Conservation (phyloP, 352 stramenopile genomes). For the Globisporangium radiosum region DNA sequence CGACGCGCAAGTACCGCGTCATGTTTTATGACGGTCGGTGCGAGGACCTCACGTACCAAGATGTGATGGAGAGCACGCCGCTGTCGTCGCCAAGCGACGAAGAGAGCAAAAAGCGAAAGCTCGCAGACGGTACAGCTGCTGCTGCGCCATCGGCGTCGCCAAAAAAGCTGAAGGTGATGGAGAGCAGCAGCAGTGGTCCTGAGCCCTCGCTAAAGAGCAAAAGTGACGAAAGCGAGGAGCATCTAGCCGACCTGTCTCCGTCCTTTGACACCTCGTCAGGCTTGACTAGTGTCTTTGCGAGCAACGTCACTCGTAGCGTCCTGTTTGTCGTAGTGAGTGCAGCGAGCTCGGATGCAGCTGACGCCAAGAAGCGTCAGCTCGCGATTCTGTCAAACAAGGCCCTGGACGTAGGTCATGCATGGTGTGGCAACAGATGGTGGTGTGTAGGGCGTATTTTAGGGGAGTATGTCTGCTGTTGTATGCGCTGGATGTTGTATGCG, state of each 20-base stretch:
- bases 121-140: constrained; percentile 5
- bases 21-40: constrained; percentile 50
- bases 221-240: not conserved
- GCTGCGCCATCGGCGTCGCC: constrained; percentile 19
- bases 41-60: constrained; percentile 48
- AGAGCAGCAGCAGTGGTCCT: constrained; percentile 1
- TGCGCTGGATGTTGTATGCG: no score
- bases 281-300: constrained; percentile 15
- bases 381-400: constrained; percentile 22
- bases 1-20: constrained; percentile 68
- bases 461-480: not conserved
- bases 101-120: constrained; percentile 44
- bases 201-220: constrained; percentile 1
- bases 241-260: constrained; percentile 4
- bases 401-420: constrained; percentile 26
- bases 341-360: constrained; percentile 12
- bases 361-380: constrained; percentile 25
- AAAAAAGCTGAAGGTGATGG: constrained; percentile 22
- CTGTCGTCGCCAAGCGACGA: constrained; percentile 19
- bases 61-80: constrained; percentile 59
- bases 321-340: constrained; percentile 55
- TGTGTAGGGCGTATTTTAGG: not conserved
- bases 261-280: constrained; percentile 13
- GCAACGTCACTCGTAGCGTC: constrained; percentile 48
- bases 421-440: no score